phyloP scores from a whole-genome alignment of 2,329 filamentous ascomycete genomes.

The Sporothrix protearum region DNA sequence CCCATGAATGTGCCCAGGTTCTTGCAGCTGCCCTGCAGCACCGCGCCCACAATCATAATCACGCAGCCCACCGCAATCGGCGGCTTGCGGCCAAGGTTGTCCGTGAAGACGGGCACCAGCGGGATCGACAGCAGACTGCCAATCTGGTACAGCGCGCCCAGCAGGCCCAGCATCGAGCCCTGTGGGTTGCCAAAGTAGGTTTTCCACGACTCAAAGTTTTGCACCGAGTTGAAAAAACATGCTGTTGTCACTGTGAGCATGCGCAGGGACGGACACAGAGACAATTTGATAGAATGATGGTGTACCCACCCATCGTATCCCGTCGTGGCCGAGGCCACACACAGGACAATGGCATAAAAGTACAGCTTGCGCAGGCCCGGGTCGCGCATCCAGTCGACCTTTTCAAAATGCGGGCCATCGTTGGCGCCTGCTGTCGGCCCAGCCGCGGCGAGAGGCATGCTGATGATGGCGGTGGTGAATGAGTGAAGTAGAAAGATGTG shows the following conservation, averaged over 20 bases:
- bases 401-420: constrained; percentile 50
- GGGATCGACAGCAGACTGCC: not conserved
- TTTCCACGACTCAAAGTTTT: constrained; percentile 8
- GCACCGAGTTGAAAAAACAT: constrained; percentile 10
- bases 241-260: constrained; percentile 31
- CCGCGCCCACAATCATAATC: constrained; percentile 30
- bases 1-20: constrained; percentile 49
- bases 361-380: constrained; percentile 56
- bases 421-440: constrained; percentile 29
- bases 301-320: constrained; percentile 50
- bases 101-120: not conserved
- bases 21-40: constrained; percentile 53
- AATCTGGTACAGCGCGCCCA: constrained; percentile 4
- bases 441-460: not conserved
- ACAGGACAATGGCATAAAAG: constrained; percentile 50
- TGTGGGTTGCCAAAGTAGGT: not conserved
- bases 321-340: constrained; percentile 54
- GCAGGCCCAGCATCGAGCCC: not conserved
- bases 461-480: not conserved
- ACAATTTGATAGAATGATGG: no score
- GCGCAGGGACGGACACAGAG: not conserved
- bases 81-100: not conserved
- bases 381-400: constrained; percentile 51
- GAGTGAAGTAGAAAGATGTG: not conserved
- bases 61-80: not conserved